phyloP scores from a whole-genome alignment of 2,329 filamentous ascomycete species.

The Ceratocystis variospora region DNA sequence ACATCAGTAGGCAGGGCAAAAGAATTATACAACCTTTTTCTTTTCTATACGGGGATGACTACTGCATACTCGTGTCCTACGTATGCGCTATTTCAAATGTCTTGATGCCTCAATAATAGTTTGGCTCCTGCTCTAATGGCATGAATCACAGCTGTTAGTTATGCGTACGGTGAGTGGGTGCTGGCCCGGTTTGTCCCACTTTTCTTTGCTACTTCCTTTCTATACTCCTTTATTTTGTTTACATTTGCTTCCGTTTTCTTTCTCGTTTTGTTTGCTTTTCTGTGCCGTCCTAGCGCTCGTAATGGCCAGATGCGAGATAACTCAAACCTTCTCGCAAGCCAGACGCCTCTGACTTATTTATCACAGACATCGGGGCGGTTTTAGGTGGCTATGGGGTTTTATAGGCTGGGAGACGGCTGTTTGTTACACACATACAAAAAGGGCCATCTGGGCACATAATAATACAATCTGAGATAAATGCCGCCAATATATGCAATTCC shows the following conservation, averaged over 20 bases:
- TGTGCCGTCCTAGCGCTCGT: neutral
- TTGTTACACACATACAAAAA: conserved; percentile 5
- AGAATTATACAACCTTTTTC: neutral
- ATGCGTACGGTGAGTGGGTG: neutral
- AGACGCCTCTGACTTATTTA: conserved; percentile 6
- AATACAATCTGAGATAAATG: neutral
- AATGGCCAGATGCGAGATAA: neutral
- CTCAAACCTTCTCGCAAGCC: neutral
- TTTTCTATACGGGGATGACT: neutral
- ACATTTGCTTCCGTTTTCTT: neutral
- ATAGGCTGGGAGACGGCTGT: neutral
- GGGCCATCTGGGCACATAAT: neutral
- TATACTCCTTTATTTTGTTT: neutral
- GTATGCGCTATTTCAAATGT: neutral
- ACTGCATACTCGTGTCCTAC: neutral
- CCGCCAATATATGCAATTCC: neutral
- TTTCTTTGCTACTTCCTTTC: neutral
- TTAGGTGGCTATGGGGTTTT: neutral
- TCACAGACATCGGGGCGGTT: neutral
- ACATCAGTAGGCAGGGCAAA: neutral
- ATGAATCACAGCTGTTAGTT: neutral
- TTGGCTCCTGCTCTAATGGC: neutral
- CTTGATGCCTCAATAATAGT: neutral
- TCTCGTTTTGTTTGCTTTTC: neutral
- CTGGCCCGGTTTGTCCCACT: neutral